phyloP scores from a whole-genome alignment of 1,284 basidiomycete species.

The Leccinum subrobustum region DNA sequence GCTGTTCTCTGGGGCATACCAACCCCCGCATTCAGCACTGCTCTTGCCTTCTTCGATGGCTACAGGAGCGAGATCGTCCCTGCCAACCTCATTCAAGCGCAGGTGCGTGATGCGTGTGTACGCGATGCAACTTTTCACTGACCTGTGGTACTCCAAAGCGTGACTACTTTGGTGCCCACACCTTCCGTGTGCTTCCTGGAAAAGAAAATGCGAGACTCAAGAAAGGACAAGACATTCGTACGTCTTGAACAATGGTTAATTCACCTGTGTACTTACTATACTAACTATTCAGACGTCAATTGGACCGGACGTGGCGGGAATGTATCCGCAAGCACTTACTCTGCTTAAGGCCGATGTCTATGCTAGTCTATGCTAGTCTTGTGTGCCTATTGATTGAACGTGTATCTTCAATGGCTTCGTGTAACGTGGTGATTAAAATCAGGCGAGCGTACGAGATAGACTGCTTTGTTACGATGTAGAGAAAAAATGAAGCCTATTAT shows the following conservation, averaged over 20 bases:
- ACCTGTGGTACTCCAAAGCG: constrained; percentile 53
- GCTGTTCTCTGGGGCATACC: constrained; percentile 98
- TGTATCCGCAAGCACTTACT: constrained; percentile 91
- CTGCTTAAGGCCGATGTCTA: constrained; percentile 57
- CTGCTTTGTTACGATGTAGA: constrained; percentile 8
- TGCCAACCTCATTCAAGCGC: constrained; percentile 93
- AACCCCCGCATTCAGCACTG: constrained; percentile 94
- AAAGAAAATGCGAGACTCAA: constrained; percentile 84
- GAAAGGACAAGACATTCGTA: constrained; percentile 85
- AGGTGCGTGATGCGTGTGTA: constrained; percentile 44
- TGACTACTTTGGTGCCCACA: constrained; percentile 93
- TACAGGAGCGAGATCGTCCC: constrained; percentile 92
- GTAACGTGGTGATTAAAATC: constrained; percentile 14
- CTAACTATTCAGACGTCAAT: constrained; percentile 63
- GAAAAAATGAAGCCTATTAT: constrained; percentile 9
- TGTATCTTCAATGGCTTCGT: neutral
- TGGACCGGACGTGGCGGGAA: constrained; percentile 95
- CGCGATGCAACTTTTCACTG: constrained; percentile 16
- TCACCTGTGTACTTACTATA: constrained; percentile 11
- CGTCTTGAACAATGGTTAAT: constrained; percentile 30
- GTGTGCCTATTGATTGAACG: constrained; percentile 19
- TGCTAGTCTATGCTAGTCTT: neutral
- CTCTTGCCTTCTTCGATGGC: constrained; percentile 98
- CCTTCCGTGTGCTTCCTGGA: constrained; percentile 88
- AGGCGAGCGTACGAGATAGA: constrained; percentile 17